Base-by-base conservation (phyloP, 1,284 basidiomycete species). In the Bjerkandera adusta region DNA sequence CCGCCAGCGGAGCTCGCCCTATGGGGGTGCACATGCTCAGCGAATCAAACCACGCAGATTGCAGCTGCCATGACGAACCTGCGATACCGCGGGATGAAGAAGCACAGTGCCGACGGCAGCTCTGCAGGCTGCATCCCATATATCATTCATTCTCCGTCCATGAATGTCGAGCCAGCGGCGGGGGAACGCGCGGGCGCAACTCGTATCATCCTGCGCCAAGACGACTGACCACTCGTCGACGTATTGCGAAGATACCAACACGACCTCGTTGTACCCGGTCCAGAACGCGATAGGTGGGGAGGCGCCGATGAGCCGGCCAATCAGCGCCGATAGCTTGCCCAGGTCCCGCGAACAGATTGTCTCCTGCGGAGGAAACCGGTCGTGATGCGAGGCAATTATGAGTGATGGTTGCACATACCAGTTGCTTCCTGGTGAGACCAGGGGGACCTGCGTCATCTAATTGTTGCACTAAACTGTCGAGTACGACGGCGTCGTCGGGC, bases 161-260 rank as follows among this genome's bases (percentile, higher is more conserved):
- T 69, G 70, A 42, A 91, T 77, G 61, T 89, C 84, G 33, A 87
- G 62, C 91, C 91, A 93, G 20, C 86, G 76, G 36, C 89, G 73
- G 25, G 89, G 89, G 47, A 80, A 72, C 7, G 80, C 54, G 50
- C 75, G 67, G 29, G 59, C 68, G 18, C 65, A 54, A 18, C 29
- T 33, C 4, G 18, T 30, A 10, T 53, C 47, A 7, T 43, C 65
- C 36, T 73, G 65, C 3, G 71, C 75, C n/a, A 81, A 65, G 5
- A 66, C 59, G 24, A 87, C 76, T 1, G 79, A 75, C 89, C 88
- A 92, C 12, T 68, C 52, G 22, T 61, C 58, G 53, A 81, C 65
- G 57, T 76, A 72, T 3, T 68, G 64, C 0, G 75, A 69, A 55
- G 69, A 60, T 51, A 83, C 67, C 29, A 89, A 62, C n/a, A 70